phyloP scores from a whole-genome alignment of 2,329 filamentous ascomycete genomes.

The Macrophomina tecta region DNA sequence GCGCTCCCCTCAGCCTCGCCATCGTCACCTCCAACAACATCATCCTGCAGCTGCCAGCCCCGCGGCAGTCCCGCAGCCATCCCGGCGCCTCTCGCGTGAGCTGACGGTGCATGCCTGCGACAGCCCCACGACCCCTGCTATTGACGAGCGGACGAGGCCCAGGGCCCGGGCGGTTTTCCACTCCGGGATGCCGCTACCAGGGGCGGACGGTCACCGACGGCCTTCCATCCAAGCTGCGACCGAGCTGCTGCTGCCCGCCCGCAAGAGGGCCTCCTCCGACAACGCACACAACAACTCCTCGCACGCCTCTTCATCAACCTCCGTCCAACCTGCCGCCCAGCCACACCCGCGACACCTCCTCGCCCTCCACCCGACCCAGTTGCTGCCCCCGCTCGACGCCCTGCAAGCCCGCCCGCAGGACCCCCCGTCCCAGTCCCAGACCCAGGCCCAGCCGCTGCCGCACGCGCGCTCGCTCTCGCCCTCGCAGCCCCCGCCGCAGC shows the following conservation, averaged over 20 bases:
- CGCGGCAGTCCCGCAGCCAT: slow-evolving; percentile 14
- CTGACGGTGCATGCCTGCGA: slow-evolving; percentile 12
- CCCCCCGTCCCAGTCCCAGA: neutral
- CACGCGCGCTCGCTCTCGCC: neutral
- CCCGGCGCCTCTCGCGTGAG: slow-evolving; percentile 18
- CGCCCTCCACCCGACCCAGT: neutral
- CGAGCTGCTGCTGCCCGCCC: slow-evolving; percentile 12
- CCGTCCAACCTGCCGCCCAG: neutral
- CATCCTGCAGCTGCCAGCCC: neutral
- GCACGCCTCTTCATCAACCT: slow-evolving; percentile 1
- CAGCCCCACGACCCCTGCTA: slow-evolving; percentile 11
- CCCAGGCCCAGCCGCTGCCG: neutral
- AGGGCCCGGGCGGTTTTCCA: slow-evolving; percentile 9
- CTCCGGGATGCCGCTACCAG: slow-evolving; percentile 14
- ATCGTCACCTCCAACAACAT: slow-evolving; percentile 2
- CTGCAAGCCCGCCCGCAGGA: neutral
- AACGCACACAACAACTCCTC: neutral
- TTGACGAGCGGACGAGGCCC: slow-evolving; percentile 6
- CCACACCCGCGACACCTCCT: slow-evolving; percentile 4
- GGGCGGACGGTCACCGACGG: slow-evolving; percentile 10
- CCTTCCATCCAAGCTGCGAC: slow-evolving; percentile 16
- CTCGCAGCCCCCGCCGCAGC: neutral
- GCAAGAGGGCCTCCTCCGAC: slow-evolving; percentile 15
- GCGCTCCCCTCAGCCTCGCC: neutral
- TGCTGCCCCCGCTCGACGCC: slow-evolving; percentile 5